These are phyloP conservation scores for Anthracocystis setariae DNA, from an alignment of 1,284 basidiomycete genomes.

Conservation along the genomic window DNA sequence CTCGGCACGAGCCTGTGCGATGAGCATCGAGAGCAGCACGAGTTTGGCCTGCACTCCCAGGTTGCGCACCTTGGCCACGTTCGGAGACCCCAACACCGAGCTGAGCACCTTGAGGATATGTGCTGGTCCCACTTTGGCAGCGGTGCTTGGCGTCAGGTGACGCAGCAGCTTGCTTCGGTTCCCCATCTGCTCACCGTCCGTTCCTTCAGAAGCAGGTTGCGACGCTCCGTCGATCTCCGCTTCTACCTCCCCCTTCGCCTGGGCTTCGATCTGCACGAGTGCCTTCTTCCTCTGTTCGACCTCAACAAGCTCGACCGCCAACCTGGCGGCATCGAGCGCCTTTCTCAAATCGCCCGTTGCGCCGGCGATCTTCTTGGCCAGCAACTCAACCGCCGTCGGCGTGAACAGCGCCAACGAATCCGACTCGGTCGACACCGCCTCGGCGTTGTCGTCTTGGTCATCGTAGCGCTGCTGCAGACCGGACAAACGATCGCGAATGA, in stretches of 20 bases:
- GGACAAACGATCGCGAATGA: conserved; percentile 66
- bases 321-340: conserved; percentile 67
- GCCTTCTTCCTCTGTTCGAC: conserved; percentile 54
- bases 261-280: conserved; percentile 24
- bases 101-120: conserved; percentile 65
- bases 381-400: conserved; percentile 67
- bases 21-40: conserved; percentile 57
- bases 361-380: conserved; percentile 68
- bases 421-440: neutral
- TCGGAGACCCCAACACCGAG: conserved; percentile 59
- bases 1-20: conserved; percentile 45
- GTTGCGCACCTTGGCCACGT: conserved; percentile 57
- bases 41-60: conserved; percentile 65
- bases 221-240: neutral
- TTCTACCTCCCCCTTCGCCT: conserved; percentile 5
- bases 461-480: conserved; percentile 55
- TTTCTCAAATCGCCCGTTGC: conserved; percentile 69
- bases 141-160: conserved; percentile 47
- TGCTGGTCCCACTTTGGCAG: conserved; percentile 60
- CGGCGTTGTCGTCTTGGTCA: conserved; percentile 2
- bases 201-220: conserved; percentile 1
- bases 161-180: conserved; percentile 35
- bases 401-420: conserved; percentile 63
- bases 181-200: conserved; percentile 10
- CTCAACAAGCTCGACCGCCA: conserved; percentile 68